Evolutionary conservation across 2,329 filamentous ascomycete genomes (phyloP).

Genomic region (Nothophoma quercina): DNA sequence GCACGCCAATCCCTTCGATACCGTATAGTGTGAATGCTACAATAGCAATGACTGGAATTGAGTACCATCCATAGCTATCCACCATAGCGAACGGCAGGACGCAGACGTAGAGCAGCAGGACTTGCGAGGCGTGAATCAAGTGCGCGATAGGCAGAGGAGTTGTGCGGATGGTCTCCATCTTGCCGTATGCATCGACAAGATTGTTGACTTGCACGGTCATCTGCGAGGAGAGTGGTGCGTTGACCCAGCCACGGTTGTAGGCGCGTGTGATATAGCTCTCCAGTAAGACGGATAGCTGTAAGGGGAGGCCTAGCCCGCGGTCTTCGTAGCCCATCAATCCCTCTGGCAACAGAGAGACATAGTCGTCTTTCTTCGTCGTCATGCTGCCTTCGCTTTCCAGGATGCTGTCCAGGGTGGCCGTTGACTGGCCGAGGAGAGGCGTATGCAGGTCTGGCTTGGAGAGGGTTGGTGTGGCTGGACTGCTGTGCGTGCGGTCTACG

Average conservation of each 20-base stretch:
- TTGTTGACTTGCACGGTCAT: slow-evolving; percentile 66
- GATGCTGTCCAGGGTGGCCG: slow-evolving; percentile 24
- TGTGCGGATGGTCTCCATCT: slow-evolving; percentile 71
- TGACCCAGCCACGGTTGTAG: slow-evolving; percentile 65
- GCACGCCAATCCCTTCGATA: slow-evolving; percentile 68
- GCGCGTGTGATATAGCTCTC: slow-evolving; percentile 67
- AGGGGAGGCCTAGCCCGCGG: slow-evolving; percentile 65
- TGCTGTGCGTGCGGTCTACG: slow-evolving; percentile 24
- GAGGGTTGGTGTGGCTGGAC: slow-evolving; percentile 14
- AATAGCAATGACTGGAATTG: slow-evolving; percentile 65
- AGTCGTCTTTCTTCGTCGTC: slow-evolving; percentile 54
- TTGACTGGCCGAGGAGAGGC: slow-evolving; percentile 28
- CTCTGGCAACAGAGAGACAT: slow-evolving; percentile 59
- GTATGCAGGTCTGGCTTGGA: slow-evolving; percentile 21
- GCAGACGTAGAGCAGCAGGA: slow-evolving; percentile 66
- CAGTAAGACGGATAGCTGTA: slow-evolving; percentile 67
- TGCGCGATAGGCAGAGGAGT: slow-evolving; percentile 71
- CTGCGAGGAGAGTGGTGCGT: slow-evolving; percentile 65
- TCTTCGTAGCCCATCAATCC: slow-evolving; percentile 63
- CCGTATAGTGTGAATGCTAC: slow-evolving; percentile 71
- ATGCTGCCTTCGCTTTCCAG: slow-evolving; percentile 40
- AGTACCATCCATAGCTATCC: slow-evolving; percentile 69
- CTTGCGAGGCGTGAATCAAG: slow-evolving; percentile 70
- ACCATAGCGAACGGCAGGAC: slow-evolving; percentile 71
- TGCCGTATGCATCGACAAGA: slow-evolving; percentile 66